Base-by-base conservation (phyloP, 2,329 filamentous ascomycete genomes). In the Paraconiothyrium sp. region DNA sequence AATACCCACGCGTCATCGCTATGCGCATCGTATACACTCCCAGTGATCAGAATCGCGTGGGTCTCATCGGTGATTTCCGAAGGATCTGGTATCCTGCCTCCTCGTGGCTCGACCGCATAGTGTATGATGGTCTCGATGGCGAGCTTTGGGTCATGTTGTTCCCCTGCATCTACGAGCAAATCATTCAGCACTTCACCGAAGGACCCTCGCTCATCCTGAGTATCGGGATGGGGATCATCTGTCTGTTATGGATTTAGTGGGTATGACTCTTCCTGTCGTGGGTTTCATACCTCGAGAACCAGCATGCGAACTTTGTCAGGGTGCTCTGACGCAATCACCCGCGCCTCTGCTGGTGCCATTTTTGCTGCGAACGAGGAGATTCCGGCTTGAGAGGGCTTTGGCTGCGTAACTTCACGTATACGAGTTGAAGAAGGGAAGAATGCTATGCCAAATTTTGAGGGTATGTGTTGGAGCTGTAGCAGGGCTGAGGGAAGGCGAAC, bases 181-280 rank as follows among this genome's bases (percentile, higher is more conserved):
- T 78, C 66, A 62, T 87, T 79, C 10, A 88, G 71, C 27, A 88
- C 83, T 44, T 86, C 76, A 9, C 84, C 85, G 67, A 88, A 88
- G 6, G 80, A 80, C 14, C 86, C 86, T n/a, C 76, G 80, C 49
- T 82, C 78, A 20, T 78, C 69, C 49, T 83, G 72, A 1, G 84
- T 86, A 8, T 86, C 80, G 13, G 84, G 82, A 63, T 87, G 83
- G 30, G 85, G 81, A 58, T 82, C 78, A 66, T 89, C 86, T 0
- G 86, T 88, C 72, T 41, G 14, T 8, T 8, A 41, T 41, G 9
- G 9, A 16, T 41, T 41, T 8, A 41, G 14, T 16, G 39, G n/a
- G 16, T 4, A 41, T 41, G 16, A 16, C 16, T 41, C 14, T n/a
- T 9, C 7, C 39, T 7, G 14, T 8, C 5, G 16, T 5, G 16